Base-by-base conservation (phyloP, 768 basidiomycete genomes). In the Phanerochaete sordida region DNA sequence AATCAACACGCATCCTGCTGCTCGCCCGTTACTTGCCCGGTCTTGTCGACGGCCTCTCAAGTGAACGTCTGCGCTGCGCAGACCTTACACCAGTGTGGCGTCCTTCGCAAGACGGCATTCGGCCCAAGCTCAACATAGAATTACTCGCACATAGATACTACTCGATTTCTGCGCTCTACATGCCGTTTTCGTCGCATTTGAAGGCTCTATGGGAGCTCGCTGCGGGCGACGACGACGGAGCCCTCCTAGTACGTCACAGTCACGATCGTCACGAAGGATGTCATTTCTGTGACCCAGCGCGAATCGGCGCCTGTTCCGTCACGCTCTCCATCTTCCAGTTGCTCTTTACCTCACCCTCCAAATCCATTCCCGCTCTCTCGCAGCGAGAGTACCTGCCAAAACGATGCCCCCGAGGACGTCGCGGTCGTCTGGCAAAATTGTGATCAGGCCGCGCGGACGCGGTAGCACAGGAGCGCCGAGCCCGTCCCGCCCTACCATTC, bases 381-480 rank as follows among this genome's bases (percentile, higher is more conserved):
- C 30, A 24, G 5, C 3, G 12, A 26, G 24, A 3, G 5, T 50
- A n/a, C 8, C 4, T 11, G 33, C 33, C 13, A 35, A 35, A 6
- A 39, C 24, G 30, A 67, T 67, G 66, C 57, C 66, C n/a, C 61
- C 64, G 21, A 62, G 28, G 19, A 51, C 61, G 2, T 48, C 64
- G 23, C 60, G 58, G 39, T 62, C 65, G 2, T 62, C 64, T 9
- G 64, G 64, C 26, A 78, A 76, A 69, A 78, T 78, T 45, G 78
- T 77, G 11, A 75, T 77, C 59, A 78, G 74, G 50, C 76, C 77
- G 1, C 75, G 74, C 11, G 23, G 37, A 24, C 12, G 50, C 13
- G 24, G 53, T 21, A 24, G 59, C 12, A 72, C 74, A 39, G 74
- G 74, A 51, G 39, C 58, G 52, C 31, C 62, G 71, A 12, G 69